Evolutionary conservation across 495 filamentous ascomycete genomes (phyloP), one percentile per base, ranked within the genome.

Genomic region (Filosporella fistucella): DNA sequence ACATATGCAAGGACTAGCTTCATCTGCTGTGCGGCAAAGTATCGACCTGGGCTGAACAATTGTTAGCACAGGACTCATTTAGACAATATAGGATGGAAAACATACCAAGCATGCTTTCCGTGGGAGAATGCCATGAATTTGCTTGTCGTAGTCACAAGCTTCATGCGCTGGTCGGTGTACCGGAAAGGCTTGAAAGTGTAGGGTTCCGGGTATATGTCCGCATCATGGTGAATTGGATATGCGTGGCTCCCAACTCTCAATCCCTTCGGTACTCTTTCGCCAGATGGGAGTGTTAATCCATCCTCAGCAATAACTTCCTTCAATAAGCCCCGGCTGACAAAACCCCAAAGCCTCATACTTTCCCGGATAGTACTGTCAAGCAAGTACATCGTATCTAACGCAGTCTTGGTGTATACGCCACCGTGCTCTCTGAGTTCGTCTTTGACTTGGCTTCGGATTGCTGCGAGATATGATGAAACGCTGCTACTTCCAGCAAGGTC

Each of bases 311-410:
- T 59, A 11, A 74, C 69, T 50, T 60, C 60, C 41, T 70, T 66
- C 49, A 63, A 58, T 25, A 69, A 44, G 7, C 68, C 69, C 13
- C 64, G 59, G 25, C 59, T 63, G 22, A 66, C 57, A 44, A 74
- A 66, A 6, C 63, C 64, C 35, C 61, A 58, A 4, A 70, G 41
- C 9, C 70, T 63, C 52, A 74, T 58, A 37, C 62, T 68, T 49
- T 74, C 70, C 23, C 64, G 59, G 8, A 72, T 51, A 20, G 59
- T 61, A 51, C 59, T 65, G 56, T 76, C 72, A 8, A 70, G 54
- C 39, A 61, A 67, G 11, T 62, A 49, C 60, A 76, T 67, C 30
- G 57, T 44, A 9, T 62, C 55, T 4, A 76, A 59, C 18, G 63
- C 64, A 4, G 58, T 60, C 59, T 74, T 75, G 39, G 68, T 66